A percentile compares a stretch with the other conserved stretches of the same genome.
Conservation (phyloP, 345 rosid genomes). For the Erucastrum elatum region DNA sequence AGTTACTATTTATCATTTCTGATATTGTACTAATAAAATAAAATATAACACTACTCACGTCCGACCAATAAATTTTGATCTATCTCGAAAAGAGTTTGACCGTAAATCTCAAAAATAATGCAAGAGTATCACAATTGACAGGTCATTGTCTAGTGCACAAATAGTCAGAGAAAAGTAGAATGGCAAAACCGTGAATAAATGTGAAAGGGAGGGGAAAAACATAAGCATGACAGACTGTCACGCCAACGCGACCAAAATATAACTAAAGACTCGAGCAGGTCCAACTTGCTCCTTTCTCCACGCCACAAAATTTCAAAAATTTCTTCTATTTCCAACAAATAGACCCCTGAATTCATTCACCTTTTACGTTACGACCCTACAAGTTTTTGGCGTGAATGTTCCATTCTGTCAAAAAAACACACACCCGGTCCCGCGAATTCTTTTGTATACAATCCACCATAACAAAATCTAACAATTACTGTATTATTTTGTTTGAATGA, state of each 20-base stretch:
- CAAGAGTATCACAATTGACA: slow-evolving; percentile 1
- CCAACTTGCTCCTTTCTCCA: slow-evolving; percentile 39
- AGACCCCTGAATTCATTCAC: slow-evolving; percentile 21
- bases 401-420: background rate
- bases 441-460: slow-evolving; percentile 31
- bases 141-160: slow-evolving; percentile 36
- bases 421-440: slow-evolving; percentile 6
- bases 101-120: background rate
- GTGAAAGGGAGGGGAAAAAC: slow-evolving; percentile 34
- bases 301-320: slow-evolving; percentile 26
- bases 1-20: background rate
- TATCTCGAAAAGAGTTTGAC: background rate
- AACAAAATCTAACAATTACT: slow-evolving; percentile 23
- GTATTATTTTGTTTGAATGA: slow-evolving; percentile 20
- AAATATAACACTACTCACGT: too few relatives aligned
- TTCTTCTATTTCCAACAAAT: slow-evolving; percentile 15
- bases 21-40: too few relatives aligned
- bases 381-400: background rate
- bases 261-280: slow-evolving; percentile 33
- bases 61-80: background rate
- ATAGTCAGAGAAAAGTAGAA: slow-evolving; percentile 32
- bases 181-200: slow-evolving; percentile 37
- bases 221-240: slow-evolving; percentile 75
- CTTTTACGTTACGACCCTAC: slow-evolving; percentile 1
- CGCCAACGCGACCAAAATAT: slow-evolving; percentile 47